phyloP scores from a whole-genome alignment of 2,329 filamentous ascomycete species.

The Periconia sp. region DNA sequence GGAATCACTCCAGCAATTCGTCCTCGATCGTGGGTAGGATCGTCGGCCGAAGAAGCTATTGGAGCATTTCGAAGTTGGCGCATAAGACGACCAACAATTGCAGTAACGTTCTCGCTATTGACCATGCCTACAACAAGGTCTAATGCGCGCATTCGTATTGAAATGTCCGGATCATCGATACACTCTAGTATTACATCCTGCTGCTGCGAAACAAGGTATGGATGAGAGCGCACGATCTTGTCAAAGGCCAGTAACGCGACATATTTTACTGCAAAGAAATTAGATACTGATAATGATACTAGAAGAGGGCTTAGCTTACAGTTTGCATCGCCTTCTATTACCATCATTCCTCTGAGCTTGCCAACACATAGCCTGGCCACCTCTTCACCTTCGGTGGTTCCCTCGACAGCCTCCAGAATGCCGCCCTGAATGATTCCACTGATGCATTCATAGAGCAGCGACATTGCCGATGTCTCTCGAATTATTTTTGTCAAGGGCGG shows the following conservation, averaged over 20 bases:
- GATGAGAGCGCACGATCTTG: slow-evolving; percentile 88
- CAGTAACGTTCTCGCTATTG: slow-evolving; percentile 80
- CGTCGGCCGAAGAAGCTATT: slow-evolving; percentile 56
- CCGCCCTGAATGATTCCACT: slow-evolving; percentile 98
- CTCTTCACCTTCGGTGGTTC: slow-evolving; percentile 82
- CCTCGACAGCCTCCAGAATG: slow-evolving; percentile 83
- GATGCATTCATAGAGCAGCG: slow-evolving; percentile 96
- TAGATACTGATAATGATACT: slow-evolving; percentile 19
- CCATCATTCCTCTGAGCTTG: slow-evolving; percentile 92
- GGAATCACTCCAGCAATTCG: slow-evolving; percentile 52
- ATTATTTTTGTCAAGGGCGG: slow-evolving; percentile 93
- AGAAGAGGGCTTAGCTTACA: slow-evolving; percentile 60
- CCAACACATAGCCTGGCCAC: slow-evolving; percentile 90
- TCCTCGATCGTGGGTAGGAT: slow-evolving; percentile 55
- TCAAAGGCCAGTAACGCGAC: slow-evolving; percentile 95
- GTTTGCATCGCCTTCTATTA: slow-evolving; percentile 92
- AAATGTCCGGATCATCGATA: slow-evolving; percentile 94
- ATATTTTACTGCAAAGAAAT: slow-evolving; percentile 77
- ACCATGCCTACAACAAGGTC: slow-evolving; percentile 96
- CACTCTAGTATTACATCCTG: slow-evolving; percentile 97
- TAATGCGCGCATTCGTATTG: slow-evolving; percentile 89
- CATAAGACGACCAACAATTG: slow-evolving; percentile 85
- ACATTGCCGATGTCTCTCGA: slow-evolving; percentile 94
- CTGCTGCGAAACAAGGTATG: slow-evolving; percentile 86
- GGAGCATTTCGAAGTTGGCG: slow-evolving; percentile 77